Conservation (phyloP, 208 protist species). For the Angomonas ambiguus region DNA sequence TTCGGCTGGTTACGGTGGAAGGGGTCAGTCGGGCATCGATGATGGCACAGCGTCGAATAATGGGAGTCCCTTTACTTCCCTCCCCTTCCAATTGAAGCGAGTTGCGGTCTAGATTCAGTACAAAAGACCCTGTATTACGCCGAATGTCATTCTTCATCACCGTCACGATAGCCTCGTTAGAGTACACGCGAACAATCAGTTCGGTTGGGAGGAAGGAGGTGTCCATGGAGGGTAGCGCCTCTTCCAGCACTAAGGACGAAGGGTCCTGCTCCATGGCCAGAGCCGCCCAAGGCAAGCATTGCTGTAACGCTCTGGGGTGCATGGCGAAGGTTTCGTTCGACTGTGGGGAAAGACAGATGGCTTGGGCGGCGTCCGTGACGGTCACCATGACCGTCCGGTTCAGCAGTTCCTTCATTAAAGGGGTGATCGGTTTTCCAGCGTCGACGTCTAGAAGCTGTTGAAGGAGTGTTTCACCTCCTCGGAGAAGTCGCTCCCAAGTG, state of each 20-base stretch:
- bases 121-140: conserved; percentile 37
- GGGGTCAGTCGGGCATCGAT: conserved; percentile 56
- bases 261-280: conserved; percentile 27
- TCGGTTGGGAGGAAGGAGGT: conserved; percentile 49
- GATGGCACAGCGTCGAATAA: conserved; percentile 52
- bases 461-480: conserved; percentile 40
- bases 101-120: conserved; percentile 39
- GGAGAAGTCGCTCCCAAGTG: conserved; percentile 46
- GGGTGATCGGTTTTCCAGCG: conserved; percentile 18
- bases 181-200: conserved; percentile 63
- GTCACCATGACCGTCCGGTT: conserved; percentile 47
- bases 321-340: conserved; percentile 73
- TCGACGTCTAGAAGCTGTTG: conserved; percentile 19
- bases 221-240: conserved; percentile 41
- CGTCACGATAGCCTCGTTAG: conserved; percentile 42
- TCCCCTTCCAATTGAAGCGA: conserved; percentile 42
- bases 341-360: conserved; percentile 57
- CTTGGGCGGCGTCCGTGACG: conserved; percentile 48
- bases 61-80: conserved; percentile 14
- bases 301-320: conserved; percentile 30
- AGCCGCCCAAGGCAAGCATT: conserved; percentile 40
- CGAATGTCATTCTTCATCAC: conserved; percentile 65
- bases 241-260: conserved; percentile 49
- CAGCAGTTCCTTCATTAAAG: conserved; percentile 30
- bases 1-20: conserved; percentile 23